phyloP scores from a whole-genome alignment of 129 eudicot species.

The Escallonia herrerae region DNA sequence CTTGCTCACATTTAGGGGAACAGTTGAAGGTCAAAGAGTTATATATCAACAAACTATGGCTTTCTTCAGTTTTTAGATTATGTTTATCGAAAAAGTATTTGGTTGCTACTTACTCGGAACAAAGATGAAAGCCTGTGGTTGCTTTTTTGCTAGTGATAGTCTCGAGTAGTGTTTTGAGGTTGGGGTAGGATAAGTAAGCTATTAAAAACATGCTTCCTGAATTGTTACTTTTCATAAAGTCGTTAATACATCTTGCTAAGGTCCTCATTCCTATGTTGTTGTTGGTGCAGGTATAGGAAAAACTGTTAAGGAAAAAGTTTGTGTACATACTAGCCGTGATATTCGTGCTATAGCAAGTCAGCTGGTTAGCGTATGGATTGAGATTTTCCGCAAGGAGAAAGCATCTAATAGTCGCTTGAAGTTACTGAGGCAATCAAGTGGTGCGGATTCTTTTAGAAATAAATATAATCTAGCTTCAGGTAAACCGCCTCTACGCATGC shows the following conservation, averaged over 20 bases:
- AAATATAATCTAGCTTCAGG: conserved; percentile 41
- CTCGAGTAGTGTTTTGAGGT: too few relatives aligned
- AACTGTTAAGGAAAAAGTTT: conserved; percentile 93
- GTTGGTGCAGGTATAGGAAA: conserved; percentile 76
- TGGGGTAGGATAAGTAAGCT: too few relatives aligned
- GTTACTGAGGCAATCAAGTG: conserved; percentile 50
- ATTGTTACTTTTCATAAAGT: too few relatives aligned
- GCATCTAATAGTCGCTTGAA: conserved; percentile 68
- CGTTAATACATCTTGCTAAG: background rate
- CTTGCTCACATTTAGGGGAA: background rate
- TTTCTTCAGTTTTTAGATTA: background rate
- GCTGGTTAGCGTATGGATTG: conserved; percentile 90
- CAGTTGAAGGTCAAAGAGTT: background rate
- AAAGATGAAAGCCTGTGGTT: background rate
- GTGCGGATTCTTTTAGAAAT: conserved; percentile 50
- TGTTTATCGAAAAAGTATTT: too few relatives aligned
- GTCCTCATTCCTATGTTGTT: background rate
- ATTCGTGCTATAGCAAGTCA: conserved; percentile 98
- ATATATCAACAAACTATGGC: background rate
- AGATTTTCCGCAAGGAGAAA: conserved; percentile 85
- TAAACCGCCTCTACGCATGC: conserved; percentile 67
- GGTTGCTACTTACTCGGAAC: too few relatives aligned
- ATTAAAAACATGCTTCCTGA: too few relatives aligned
- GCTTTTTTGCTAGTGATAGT: background rate
- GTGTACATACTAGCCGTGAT: conserved; percentile 98